Conservation (phyloP, 2,329 filamentous ascomycete genomes). For the Aspergillus sp. region DNA sequence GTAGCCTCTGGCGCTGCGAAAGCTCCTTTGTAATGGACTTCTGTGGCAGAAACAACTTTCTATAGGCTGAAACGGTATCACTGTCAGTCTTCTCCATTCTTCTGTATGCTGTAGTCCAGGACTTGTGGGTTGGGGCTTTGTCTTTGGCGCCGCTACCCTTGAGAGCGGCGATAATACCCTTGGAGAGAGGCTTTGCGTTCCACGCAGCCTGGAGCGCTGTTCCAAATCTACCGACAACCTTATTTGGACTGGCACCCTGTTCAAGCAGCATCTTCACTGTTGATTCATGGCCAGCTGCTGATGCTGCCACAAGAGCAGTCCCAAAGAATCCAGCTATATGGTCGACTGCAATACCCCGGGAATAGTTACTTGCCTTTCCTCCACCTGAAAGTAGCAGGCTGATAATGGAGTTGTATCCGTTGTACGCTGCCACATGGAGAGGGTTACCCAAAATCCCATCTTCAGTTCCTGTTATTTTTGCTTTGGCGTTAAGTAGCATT, state of each 20-base stretch:
- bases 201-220: background rate
- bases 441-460: background rate
- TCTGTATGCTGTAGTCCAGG: background rate
- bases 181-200: background rate
- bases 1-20: background rate
- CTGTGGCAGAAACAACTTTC: background rate
- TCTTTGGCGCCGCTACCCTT: background rate
- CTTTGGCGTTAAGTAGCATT: background rate
- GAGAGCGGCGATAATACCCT: background rate
- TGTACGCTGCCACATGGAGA: background rate
- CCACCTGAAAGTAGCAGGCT: background rate
- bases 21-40: background rate
- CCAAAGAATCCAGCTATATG: background rate
- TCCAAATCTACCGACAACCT: background rate
- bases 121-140: fast-evolving
- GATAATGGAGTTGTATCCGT: background rate
- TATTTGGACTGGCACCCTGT: background rate
- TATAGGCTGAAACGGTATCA: background rate
- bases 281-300: background rate
- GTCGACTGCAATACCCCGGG: background rate
- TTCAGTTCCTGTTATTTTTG: background rate
- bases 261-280: background rate
- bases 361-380: background rate
- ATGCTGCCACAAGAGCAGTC: background rate
- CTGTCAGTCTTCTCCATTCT: background rate